Conservation (phyloP, 768 basidiomycete genomes). For the Myochromella boudieri region DNA sequence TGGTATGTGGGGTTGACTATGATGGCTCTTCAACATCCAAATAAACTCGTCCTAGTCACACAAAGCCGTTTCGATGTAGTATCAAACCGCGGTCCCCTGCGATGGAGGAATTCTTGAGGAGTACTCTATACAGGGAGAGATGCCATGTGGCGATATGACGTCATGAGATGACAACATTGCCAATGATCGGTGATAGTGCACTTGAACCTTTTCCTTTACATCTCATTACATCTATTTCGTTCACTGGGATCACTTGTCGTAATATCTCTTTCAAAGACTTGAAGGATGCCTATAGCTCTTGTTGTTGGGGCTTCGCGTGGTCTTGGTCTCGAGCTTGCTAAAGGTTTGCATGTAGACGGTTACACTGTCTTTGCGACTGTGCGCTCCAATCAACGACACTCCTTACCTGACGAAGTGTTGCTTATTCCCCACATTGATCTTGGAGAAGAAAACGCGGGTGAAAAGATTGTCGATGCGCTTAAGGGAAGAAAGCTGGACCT, state of each 20-base stretch:
- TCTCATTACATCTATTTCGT: too few species aligned
- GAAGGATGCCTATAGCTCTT: slow-evolving; percentile 31
- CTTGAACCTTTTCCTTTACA: too few species aligned
- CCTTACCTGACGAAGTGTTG: slow-evolving; percentile 32
- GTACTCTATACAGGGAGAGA: too few species aligned
- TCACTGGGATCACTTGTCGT: too few species aligned
- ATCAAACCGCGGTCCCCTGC: not conserved
- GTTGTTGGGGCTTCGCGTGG: slow-evolving; percentile 47
- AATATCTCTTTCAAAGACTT: too few species aligned
- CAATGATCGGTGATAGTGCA: too few species aligned
- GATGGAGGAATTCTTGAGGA: not conserved
- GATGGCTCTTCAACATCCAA: not conserved
- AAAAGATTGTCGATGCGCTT: slow-evolving; percentile 33
- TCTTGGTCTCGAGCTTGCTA: slow-evolving; percentile 38
- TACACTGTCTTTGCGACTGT: slow-evolving; percentile 38
- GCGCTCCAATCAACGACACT: slow-evolving; percentile 22
- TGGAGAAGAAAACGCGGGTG: slow-evolving; percentile 30
- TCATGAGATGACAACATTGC: too few species aligned
- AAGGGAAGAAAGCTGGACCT: slow-evolving; percentile 29
- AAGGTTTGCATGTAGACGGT: slow-evolving; percentile 22
- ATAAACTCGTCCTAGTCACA: not conserved
- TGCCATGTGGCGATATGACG: too few species aligned
- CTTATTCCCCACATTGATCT: slow-evolving; percentile 39
- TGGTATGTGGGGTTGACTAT: not conserved
- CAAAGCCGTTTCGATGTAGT: not conserved